phyloP scores from a whole-genome alignment of 2,329 filamentous ascomycete genomes.

The Alternaria rosae region DNA sequence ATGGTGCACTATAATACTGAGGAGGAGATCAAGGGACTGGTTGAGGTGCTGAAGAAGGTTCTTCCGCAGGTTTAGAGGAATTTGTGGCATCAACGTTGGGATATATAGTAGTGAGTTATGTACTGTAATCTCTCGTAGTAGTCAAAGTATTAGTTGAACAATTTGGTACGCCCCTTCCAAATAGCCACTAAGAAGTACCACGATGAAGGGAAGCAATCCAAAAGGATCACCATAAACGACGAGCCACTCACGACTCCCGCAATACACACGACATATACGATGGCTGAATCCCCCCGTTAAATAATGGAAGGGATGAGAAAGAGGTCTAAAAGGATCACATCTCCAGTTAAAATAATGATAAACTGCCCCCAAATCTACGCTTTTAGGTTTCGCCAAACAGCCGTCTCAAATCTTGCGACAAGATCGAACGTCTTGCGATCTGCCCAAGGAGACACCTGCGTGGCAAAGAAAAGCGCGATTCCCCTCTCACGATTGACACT shows the following conservation, averaged over 20 bases:
- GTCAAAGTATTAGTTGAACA: not conserved
- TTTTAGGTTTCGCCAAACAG: conserved; percentile 28
- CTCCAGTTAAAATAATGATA: no score
- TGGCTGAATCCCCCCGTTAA: no score
- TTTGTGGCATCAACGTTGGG: accelerated
- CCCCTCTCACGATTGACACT: conserved; percentile 32
- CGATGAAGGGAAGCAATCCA: not conserved
- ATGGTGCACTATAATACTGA: conserved; percentile 78
- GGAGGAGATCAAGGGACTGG: conserved; percentile 63
- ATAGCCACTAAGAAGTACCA: not conserved
- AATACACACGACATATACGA: no score
- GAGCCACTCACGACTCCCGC: no score
- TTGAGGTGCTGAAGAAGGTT: conserved; percentile 61
- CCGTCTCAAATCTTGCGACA: conserved; percentile 29
- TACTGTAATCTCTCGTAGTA: accelerated
- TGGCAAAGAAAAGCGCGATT: conserved; percentile 30
- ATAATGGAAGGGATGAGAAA: no score
- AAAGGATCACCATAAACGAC: no score
- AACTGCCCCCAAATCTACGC: not conserved
- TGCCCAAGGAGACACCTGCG: conserved; percentile 32
- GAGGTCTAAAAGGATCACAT: no score
- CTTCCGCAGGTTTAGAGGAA: conserved; percentile 34
- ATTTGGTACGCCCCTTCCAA: not conserved
- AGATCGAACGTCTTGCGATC: conserved; percentile 24
- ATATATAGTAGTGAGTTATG: not conserved